These are phyloP conservation scores for Collybia sp. DNA, from an alignment of 768 basidiomycete genomes.

Conservation along the genomic window DNA sequence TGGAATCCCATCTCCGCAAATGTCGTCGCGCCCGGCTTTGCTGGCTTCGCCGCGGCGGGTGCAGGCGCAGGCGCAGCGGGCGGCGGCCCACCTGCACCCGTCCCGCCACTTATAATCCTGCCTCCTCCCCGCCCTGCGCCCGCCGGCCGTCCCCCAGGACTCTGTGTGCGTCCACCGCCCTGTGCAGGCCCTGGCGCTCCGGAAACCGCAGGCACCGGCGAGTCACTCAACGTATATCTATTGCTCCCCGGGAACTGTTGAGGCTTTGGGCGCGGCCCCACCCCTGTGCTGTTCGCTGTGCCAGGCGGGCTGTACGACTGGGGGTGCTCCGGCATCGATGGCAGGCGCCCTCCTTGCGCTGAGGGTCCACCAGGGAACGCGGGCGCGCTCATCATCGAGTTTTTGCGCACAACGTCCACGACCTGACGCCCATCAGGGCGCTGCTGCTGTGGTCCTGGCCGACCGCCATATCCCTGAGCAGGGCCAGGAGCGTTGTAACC, in stretches of 20 bases:
- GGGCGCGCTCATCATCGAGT: conserved; percentile 24
- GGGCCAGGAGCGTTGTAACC: conserved; percentile 1
- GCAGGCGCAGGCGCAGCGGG: conserved; percentile 1
- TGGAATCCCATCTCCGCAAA: conserved; percentile 95
- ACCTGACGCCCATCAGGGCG: conserved; percentile 37
- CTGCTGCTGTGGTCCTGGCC: conserved; percentile 4
- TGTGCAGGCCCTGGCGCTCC: conserved; percentile 1
- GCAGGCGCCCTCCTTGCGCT: conserved; percentile 1
- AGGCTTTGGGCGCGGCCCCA: background rate
- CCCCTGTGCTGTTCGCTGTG: background rate
- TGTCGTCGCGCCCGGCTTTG: conserved; percentile 53
- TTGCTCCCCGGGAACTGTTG: conserved; percentile 31
- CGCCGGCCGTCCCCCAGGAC: conserved; percentile 4
- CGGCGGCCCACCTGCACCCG: conserved; percentile 6
- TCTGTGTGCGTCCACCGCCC: background rate
- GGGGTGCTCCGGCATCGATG: conserved; percentile 9
- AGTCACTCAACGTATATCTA: conserved; percentile 45
- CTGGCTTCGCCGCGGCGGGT: background rate
- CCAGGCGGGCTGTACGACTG: background rate
- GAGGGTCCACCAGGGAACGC: conserved; percentile 4
- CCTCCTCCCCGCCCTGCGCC: conserved; percentile 13
- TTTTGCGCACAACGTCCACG: conserved; percentile 52
- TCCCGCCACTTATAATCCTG: conserved; percentile 9
- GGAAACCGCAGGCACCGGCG: conserved; percentile 12
- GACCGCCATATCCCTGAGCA: background rate